Percentiles rank a stretch among this genome's conserved stretches.
Evolutionary conservation across 768 basidiomycete genomes (phyloP).

Genomic region (Flagelloscypha sp.): DNA sequence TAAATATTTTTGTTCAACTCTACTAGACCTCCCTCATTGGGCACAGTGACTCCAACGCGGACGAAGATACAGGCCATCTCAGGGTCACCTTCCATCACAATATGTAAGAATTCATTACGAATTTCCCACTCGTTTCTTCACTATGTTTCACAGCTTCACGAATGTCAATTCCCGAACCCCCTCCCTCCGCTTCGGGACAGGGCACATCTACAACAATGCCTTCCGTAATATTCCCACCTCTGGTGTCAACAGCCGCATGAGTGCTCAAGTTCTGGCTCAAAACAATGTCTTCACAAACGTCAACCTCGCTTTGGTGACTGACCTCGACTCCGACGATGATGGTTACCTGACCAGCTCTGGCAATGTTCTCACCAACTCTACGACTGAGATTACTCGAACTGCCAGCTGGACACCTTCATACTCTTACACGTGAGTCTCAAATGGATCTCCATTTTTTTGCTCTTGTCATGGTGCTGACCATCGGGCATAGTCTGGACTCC

Average conservation of each 20-base stretch:
- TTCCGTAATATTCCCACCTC: slow-evolving; percentile 5
- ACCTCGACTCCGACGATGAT: neutral
- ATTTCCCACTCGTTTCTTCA: neutral
- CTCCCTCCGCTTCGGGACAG: slow-evolving; percentile 9
- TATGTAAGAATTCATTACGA: neutral
- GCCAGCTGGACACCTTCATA: neutral
- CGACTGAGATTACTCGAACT: neutral
- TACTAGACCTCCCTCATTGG: slow-evolving; percentile 12
- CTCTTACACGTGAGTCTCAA: neutral
- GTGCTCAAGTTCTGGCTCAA: slow-evolving; percentile 11
- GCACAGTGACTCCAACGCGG: slow-evolving; percentile 11
- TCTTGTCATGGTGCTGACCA: too few relatives aligned
- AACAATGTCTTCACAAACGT: slow-evolving; percentile 12
- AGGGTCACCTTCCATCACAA: slow-evolving; percentile 4
- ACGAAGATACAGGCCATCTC: slow-evolving; percentile 12
- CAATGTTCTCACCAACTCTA: neutral
- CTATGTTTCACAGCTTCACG: neutral
- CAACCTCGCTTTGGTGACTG: neutral
- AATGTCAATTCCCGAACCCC: slow-evolving; percentile 10
- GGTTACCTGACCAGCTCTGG: neutral
- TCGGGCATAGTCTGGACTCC: neutral
- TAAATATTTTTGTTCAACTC: too few relatives aligned
- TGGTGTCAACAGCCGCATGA: slow-evolving; percentile 11
- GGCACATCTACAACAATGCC: slow-evolving; percentile 9
- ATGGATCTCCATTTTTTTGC: too few relatives aligned